Percentiles rank a stretch among this genome's conserved stretches.
These are phyloP conservation scores for Cyberlindnera subsufficiens DNA, from an alignment of 805 yeast genomes.

Conservation along the genomic window DNA sequence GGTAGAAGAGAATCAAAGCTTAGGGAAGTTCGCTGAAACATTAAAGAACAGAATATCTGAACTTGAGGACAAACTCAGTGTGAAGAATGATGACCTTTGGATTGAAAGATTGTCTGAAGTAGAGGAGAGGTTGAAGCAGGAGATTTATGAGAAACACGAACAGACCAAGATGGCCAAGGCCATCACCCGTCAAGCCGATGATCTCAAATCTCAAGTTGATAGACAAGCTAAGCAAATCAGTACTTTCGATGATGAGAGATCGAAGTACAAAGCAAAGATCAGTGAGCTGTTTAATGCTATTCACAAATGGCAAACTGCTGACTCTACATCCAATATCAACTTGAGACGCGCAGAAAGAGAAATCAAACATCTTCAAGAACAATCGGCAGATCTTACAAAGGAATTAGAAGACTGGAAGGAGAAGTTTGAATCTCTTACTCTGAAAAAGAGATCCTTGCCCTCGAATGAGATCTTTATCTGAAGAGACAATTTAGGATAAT, in stretches of 20 bases:
- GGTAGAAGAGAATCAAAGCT: slow-evolving; percentile 61
- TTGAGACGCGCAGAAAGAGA: slow-evolving; percentile 51
- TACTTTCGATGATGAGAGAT: slow-evolving; percentile 54
- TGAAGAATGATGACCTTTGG: slow-evolving; percentile 55
- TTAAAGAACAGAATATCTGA: slow-evolving; percentile 39
- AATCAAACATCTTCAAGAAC: slow-evolving; percentile 47
- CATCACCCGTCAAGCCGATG: slow-evolving; percentile 49
- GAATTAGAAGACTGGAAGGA: slow-evolving; percentile 54
- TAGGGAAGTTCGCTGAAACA: slow-evolving; percentile 49
- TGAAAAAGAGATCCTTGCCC: slow-evolving; percentile 14
- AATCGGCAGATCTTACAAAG: slow-evolving; percentile 43
- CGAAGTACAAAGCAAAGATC: slow-evolving; percentile 47
- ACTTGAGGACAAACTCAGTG: slow-evolving; percentile 42
- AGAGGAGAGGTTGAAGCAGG: slow-evolving; percentile 42
- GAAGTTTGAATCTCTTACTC: slow-evolving; percentile 25
- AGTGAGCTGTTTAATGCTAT: slow-evolving; percentile 38
- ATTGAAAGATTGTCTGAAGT: slow-evolving; percentile 46
- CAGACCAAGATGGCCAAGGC: slow-evolving; percentile 43
- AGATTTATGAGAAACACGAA: slow-evolving; percentile 43
- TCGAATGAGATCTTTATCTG: slow-evolving; percentile 24
- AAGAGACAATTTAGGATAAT: background rate
- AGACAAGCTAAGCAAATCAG: slow-evolving; percentile 45
- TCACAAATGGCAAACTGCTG: slow-evolving; percentile 36
- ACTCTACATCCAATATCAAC: slow-evolving; percentile 37
- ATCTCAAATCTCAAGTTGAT: slow-evolving; percentile 44